phyloP scores from a whole-genome alignment of 176 grass and related monocot genomes.

The Elaeis guineensis region DNA sequence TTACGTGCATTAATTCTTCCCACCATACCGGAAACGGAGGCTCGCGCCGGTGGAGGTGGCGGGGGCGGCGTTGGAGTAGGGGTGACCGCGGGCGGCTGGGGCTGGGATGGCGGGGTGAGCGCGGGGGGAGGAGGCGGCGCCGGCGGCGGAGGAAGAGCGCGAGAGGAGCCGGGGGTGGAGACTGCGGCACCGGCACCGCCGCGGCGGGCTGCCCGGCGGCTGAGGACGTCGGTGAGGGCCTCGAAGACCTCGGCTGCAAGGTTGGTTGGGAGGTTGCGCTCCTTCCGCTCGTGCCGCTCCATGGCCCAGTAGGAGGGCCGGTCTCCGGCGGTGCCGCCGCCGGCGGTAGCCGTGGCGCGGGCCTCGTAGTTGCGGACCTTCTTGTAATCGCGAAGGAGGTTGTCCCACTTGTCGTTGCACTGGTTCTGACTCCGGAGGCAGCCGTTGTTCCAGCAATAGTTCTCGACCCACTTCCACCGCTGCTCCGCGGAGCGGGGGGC shows the following conservation, averaged over 20 bases:
- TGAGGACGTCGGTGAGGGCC: slow-evolving; percentile 70
- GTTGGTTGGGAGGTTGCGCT: slow-evolving; percentile 85
- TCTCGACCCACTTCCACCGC: slow-evolving; percentile 99
- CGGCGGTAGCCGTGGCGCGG: slow-evolving; percentile 12
- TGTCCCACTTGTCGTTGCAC: slow-evolving; percentile 99
- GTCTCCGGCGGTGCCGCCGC: neutral
- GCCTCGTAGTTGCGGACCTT: slow-evolving; percentile 89
- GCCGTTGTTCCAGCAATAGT: slow-evolving; percentile 92
- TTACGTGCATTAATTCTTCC: slow-evolving; percentile 9
- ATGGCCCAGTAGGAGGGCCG: slow-evolving; percentile 73
- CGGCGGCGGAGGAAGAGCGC: slow-evolving; percentile 24
- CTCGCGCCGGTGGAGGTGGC: slow-evolving; percentile 17
- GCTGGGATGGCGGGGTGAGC: neutral
- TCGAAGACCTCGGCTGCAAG: slow-evolving; percentile 74
- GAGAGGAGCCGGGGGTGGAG: neutral
- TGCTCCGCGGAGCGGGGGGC: slow-evolving; percentile 67
- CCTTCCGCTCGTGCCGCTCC: slow-evolving; percentile 88
- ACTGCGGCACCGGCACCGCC: slow-evolving; percentile 16
- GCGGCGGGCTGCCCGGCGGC: slow-evolving; percentile 55
- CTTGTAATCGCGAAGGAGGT: slow-evolving; percentile 99
- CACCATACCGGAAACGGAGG: slow-evolving; percentile 90
- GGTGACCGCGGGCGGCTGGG: neutral
- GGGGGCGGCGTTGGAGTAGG: no score
- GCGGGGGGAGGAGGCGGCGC: slow-evolving; percentile 5
- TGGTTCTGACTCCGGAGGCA: slow-evolving; percentile 99